Base-by-base conservation (phyloP, 345 rosid genomes). In the Eucalyptus marginata region DNA sequence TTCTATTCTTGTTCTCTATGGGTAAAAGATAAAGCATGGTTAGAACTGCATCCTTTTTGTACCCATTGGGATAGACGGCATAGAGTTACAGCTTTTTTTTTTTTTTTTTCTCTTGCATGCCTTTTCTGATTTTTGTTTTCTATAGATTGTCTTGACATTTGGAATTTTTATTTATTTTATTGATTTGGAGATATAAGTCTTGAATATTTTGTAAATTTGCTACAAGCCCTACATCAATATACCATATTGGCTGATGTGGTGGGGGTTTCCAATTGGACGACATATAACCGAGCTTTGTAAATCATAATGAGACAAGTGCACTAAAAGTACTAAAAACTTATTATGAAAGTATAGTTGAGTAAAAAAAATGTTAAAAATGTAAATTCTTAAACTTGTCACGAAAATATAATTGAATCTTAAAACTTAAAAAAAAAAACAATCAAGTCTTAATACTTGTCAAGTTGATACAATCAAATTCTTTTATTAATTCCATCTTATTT, bases 401-500 rank as follows among this genome's bases (percentile, higher is more conserved):
- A 56, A 56, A 56, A 9, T 24, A 25, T 4, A 56, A 56, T 56
- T 24, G 2, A 56, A 56, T 56, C 1, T 56, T 24, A 56, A 56
- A 24, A 10, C 1, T 1, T 40, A 40, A 40, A 0, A 56, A 24
- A 56, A 56, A 24, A 1, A 22, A 4, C 1, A 56, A 56, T 56
- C 0, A 10, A 56, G 6, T 56, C 6, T 56, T 56, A 25, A 56
- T 22, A 24, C 0, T 24, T 56, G 13, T 52, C 58, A 52, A 20
- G 25, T 52, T 52, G 58, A 20, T 52, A 0, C 2, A 20, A 18
- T 52, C 25, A 52, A 52, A 52, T 52, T 52, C 25, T 52, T 52
- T 4, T 2, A 52, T 52, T 20, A 52, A 4, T 52, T 52, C 58
- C 25, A 20, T 52, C 10, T 52, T 52, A 52, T 20, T 52, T 52